Base-by-base conservation (phyloP, 2,329 filamentous ascomycete genomes). In the Diaporthe longicolla region DNA sequence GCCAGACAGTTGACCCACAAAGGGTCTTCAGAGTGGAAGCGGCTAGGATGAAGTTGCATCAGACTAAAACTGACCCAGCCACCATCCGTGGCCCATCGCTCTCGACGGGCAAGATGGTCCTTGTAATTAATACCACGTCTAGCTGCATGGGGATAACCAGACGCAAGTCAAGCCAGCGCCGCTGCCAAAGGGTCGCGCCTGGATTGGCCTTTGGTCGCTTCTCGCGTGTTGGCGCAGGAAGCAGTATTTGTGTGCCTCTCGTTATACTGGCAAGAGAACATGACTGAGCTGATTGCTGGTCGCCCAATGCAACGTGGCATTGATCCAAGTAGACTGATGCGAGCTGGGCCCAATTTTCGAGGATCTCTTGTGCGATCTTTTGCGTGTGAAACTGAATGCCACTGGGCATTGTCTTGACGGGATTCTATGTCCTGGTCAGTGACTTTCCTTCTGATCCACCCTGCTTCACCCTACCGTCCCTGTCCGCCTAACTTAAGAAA, bases 21-120 rank as follows among this genome's bases (percentile, higher is more conserved):
- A 52, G 57, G 45, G 43, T 71, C 29, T 54, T 19, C n/a, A 43
- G 57, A 52, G 57, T 63, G 57, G 70, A 43, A 71, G 70, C 57
- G 24, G 32, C 70, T 71, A 71, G 58, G 24, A 54, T 37, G 57
- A 29, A 54, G 70, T 59, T 71, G 70, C 70, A 63, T 71, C 57
- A 71, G 52, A 71, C 70, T 71, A 63, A 71, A 54, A 63, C 45
- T 43, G 45, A 54, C 45, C 70, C 57, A 63, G 70, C 70, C 70
- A 59, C 70, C 57, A 35, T 43, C n/a, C 32, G 32, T 54, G 21
- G 45, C 35, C 69, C 32, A 45, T 54, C 26, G 48, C 48, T 61
- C 26, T 52, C 32, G 19, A 50, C n/a, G 26, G 43, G 24, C 26
- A 43, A 54, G 45, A 40, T 17, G 19, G 29, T 45, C 48, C 32